Percentiles rank a stretch among this genome's conserved stretches.
These are phyloP conservation scores for Perkinsus marinus DNA, from an alignment of 169 alveolate genomes.

Conservation along the genomic window DNA sequence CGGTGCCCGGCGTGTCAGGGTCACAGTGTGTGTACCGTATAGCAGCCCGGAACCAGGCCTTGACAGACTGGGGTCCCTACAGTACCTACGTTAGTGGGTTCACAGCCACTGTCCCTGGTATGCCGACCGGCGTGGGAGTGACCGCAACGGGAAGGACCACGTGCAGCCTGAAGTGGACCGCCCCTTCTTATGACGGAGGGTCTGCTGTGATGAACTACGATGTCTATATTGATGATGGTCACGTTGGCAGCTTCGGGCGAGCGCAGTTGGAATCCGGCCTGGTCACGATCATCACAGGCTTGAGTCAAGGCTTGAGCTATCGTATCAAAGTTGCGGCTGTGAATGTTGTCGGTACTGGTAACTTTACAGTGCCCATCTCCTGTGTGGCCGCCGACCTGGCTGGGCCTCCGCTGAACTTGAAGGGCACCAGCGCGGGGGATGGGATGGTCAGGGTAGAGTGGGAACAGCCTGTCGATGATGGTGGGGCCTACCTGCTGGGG, in stretches of 20 bases:
- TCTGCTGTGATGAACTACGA: conserved; percentile 7
- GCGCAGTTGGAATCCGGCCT: conserved; percentile 9
- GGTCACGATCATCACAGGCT: conserved; percentile 9
- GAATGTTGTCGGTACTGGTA: conserved; percentile 23
- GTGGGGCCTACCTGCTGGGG: conserved; percentile 3
- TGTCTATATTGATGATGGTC: conserved; percentile 20
- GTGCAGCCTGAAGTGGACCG: conserved; percentile 14
- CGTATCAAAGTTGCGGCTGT: conserved; percentile 25
- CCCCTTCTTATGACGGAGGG: conserved; percentile 4
- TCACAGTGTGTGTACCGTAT: neutral
- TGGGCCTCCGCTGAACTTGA: neutral
- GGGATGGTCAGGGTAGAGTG: neutral
- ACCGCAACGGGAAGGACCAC: conserved; percentile 5
- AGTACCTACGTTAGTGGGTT: conserved; percentile 12
- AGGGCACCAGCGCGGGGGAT: neutral
- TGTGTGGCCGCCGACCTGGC: conserved; percentile 11
- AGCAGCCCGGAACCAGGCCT: neutral
- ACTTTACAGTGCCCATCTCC: conserved; percentile 9
- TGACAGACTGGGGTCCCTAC: neutral
- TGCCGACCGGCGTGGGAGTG: neutral
- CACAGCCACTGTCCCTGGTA: conserved; percentile 20
- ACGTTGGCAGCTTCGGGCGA: conserved; percentile 14
- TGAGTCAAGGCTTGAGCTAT: conserved; percentile 15
- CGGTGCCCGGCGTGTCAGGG: neutral
- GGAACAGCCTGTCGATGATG: neutral